Evolutionary conservation across 2,329 filamentous ascomycete genomes (phyloP).

Genomic region (Penicillium sp.): DNA sequence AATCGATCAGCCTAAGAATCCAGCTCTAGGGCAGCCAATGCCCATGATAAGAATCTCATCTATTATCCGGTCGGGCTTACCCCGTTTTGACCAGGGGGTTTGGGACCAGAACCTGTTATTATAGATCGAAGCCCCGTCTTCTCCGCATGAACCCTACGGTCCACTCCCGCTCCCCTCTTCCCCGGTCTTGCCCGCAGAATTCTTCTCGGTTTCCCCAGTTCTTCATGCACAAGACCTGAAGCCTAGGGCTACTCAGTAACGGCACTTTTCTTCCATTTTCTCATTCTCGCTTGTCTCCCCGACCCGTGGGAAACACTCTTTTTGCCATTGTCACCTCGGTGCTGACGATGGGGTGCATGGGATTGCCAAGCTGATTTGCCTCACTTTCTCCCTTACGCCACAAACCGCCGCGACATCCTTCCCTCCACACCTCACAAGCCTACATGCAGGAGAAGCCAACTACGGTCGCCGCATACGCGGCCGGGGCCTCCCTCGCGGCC

Average conservation of each 20-base stretch:
- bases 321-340: constrained; percentile 1
- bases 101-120: neutral
- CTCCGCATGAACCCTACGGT: constrained; percentile 25
- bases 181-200: constrained; percentile 16
- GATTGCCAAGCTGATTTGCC: constrained; percentile 10
- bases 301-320: neutral
- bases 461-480: constrained; percentile 88
- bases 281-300: neutral
- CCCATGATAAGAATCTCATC: neutral
- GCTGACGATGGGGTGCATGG: constrained; percentile 21
- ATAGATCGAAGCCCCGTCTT: constrained; percentile 7
- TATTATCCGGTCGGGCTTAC: constrained; percentile 9
- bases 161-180: constrained; percentile 20
- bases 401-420: constrained; percentile 4
- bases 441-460: constrained; percentile 79
- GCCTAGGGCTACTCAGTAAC: neutral
- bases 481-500: constrained; percentile 90
- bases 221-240: neutral
- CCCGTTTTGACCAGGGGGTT: constrained; percentile 1
- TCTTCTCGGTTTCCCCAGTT: constrained; percentile 3
- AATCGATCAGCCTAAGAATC: neutral
- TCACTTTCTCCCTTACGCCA: constrained; percentile 9
- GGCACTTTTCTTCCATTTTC: neutral
- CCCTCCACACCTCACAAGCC: neutral
- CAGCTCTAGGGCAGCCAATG: neutral